phyloP scores from a whole-genome alignment of 78 protist species.

The Anaeramoeba flamelloides region DNA sequence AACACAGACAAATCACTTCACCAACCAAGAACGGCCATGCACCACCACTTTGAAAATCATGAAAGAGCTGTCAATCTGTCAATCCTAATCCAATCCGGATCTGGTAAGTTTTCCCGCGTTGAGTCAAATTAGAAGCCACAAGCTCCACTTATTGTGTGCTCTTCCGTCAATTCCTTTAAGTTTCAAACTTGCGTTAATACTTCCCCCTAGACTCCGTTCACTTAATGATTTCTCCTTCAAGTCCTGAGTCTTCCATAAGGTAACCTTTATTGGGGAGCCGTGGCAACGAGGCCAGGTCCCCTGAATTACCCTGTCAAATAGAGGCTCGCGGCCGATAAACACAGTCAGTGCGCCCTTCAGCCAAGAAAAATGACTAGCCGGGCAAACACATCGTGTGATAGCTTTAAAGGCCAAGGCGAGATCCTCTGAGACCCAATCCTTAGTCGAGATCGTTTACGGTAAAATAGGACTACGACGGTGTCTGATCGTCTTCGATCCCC shows the following conservation, averaged over 20 bases:
- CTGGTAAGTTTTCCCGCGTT: conserved; percentile 78
- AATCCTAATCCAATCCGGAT: conserved; percentile 64
- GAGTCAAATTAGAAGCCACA: conserved; percentile 83
- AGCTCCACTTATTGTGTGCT: conserved; percentile 77
- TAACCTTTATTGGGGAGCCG: no score
- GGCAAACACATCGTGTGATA: no score
- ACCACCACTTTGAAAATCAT: conserved; percentile 76
- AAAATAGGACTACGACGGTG: conserved; percentile 85
- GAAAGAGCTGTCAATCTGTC: conserved; percentile 72
- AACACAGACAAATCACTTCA: conserved; percentile 84
- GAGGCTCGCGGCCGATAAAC: no score
- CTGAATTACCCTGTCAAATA: no score
- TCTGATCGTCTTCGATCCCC: conserved; percentile 84
- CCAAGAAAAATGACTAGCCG: no score
- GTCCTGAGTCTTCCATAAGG: background rate
- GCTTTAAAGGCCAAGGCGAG: conserved; percentile 3
- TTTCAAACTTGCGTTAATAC: conserved; percentile 29
- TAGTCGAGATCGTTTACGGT: conserved; percentile 77
- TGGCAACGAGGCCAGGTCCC: no score
- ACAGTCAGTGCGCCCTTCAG: no score
- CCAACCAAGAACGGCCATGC: conserved; percentile 83
- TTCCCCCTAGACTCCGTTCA: background rate
- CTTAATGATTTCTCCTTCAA: background rate
- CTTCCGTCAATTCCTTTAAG: conserved; percentile 84
- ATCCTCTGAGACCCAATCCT: conserved; percentile 41